phyloP scores from a whole-genome alignment of 2,329 filamentous ascomycete species.

The Talaromyces sp. region DNA sequence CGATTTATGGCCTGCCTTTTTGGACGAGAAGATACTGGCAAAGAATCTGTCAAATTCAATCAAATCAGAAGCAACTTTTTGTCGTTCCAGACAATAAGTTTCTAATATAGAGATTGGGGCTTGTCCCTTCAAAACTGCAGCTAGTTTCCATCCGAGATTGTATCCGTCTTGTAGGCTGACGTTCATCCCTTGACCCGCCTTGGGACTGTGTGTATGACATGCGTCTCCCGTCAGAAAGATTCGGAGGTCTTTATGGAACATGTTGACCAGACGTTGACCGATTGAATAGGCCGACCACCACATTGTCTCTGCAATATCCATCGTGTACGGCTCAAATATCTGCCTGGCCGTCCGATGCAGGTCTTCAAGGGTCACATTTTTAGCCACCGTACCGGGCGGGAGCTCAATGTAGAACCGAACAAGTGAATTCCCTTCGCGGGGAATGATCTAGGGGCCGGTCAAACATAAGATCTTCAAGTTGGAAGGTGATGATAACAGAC shows the following conservation, averaged over 20 bases:
- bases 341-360: slow-evolving; percentile 61
- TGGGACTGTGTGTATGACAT: slow-evolving; percentile 27
- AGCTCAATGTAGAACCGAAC: slow-evolving; percentile 65
- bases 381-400: slow-evolving; percentile 47
- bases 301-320: slow-evolving; percentile 61
- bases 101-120: slow-evolving; percentile 24
- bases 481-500: slow-evolving; percentile 64
- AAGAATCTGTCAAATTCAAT: slow-evolving; percentile 44
- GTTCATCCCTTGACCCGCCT: slow-evolving; percentile 35
- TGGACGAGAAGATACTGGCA: slow-evolving; percentile 51
- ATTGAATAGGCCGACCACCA: slow-evolving; percentile 69
- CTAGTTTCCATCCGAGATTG: slow-evolving; percentile 37
- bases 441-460: slow-evolving; percentile 41
- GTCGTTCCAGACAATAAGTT: slow-evolving; percentile 32
- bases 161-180: slow-evolving; percentile 37
- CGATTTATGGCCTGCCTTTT: slow-evolving; percentile 50
- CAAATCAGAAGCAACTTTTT: slow-evolving; percentile 32
- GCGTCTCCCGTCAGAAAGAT: slow-evolving; percentile 70
- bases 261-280: slow-evolving; percentile 59
- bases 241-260: slow-evolving; percentile 54
- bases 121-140: slow-evolving; percentile 27
- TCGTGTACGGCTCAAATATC: slow-evolving; percentile 64
- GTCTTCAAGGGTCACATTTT: slow-evolving; percentile 54
- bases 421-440: slow-evolving; percentile 54
- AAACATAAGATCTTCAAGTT: slow-evolving; percentile 23